A percentile compares a stretch with the other conserved stretches of the same genome.
Evolutionary conservation across 129 eudicot genomes (phyloP).

Genomic region (Saposhnikovia divaricata): DNA sequence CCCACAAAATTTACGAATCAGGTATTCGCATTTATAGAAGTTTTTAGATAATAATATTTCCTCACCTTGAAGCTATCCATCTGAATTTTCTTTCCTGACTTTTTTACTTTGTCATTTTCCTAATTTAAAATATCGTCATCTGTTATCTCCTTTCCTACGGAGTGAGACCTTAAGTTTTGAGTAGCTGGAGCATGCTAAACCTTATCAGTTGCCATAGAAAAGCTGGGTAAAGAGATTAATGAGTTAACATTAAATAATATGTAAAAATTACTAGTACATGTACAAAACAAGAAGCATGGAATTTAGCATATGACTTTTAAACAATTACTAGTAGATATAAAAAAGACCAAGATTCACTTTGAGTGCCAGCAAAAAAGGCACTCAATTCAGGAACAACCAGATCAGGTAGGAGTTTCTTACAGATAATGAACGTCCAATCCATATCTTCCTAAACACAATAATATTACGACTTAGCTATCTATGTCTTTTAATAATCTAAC

Average conservation of each 20-base stretch:
- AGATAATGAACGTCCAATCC: background rate
- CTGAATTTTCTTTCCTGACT: conserved; percentile 38
- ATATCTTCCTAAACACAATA: background rate
- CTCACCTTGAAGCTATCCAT: conserved; percentile 91
- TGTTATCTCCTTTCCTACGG: conserved; percentile 80
- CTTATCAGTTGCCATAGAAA: conserved; percentile 95
- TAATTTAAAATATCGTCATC: conserved; percentile 78
- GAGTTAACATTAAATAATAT: conserved; percentile 1
- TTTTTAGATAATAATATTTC: background rate
- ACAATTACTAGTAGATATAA: background rate
- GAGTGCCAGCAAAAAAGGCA: background rate
- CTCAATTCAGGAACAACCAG: background rate
- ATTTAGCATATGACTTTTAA: background rate
- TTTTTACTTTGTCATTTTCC: conserved; percentile 83
- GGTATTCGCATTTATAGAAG: background rate
- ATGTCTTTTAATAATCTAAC: too few species aligned
- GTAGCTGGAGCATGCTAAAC: conserved; percentile 74
- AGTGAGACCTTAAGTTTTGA: conserved; percentile 61
- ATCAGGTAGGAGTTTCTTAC: background rate
- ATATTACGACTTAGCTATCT: too few species aligned
- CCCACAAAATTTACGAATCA: conserved; percentile 6
- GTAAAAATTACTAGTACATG: background rate
- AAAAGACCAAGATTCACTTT: background rate
- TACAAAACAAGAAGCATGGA: background rate
- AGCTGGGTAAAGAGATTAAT: conserved; percentile 40